Evolutionary conservation across 306 rosid species (phyloP), one percentile per base, ranked within the genome.

Genomic region (Castanea crenata): DNA sequence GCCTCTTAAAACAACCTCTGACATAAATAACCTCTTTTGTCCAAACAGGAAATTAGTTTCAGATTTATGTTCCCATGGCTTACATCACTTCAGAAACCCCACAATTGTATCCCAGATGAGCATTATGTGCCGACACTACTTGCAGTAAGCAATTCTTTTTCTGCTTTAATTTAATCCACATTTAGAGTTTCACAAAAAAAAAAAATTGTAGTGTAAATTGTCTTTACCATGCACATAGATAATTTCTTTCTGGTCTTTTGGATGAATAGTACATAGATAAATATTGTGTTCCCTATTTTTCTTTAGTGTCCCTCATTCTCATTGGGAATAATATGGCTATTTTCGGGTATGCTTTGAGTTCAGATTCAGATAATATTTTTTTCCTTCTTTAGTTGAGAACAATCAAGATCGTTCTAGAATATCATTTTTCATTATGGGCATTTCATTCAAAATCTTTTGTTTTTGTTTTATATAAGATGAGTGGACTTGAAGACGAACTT

Each of bases 401-500:
- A 21, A 63, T 63, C 32, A 63, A 63, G 27, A 25, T 25, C 27
- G 27, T 25, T 25, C 27, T 25, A 25, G 69, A 12, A n/a, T 19
- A n/a, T 12, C 10, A 63, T 2, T 63, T 11, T 56, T 25, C 11
- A n/a, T 79, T 62, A 8, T 64, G 65, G 51, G 11, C 35, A 4
- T 15, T 49, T 54, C 10, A 62, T 49, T 25, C 2, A 16, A 70
- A 70, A 44, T 16, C 58, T 51, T 67, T 49, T 23, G n/a, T 67
- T 44, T 77, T 46, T 74, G 51, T 68, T 18, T 57, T 34, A 49
- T 64, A 29, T 41, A 25, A 84, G 85, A 77, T 81, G 74, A 81
- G 62, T 5, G 75, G 80, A n/a, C 70, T 73, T 31, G 83, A 81
- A 7, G 32, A 58, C 0, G 83, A 84, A 77, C 74, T 81, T 8